Percentiles rank a stretch among this genome's conserved stretches.
Conservation (phyloP, 805 yeast species). For the Myxozyma nipponensis region DNA sequence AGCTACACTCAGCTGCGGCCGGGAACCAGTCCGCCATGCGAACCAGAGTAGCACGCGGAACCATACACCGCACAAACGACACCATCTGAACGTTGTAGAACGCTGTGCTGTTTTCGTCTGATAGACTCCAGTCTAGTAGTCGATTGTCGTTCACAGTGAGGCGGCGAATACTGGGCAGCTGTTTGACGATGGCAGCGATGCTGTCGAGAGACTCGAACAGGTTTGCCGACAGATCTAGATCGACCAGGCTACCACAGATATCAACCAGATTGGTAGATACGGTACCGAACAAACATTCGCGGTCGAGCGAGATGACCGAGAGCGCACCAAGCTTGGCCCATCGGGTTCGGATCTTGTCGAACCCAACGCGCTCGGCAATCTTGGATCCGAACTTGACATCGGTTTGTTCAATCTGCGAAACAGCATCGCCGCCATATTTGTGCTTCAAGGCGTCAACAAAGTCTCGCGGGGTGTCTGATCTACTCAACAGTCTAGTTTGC, state of each 20-base stretch:
- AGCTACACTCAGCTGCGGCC: constrained; percentile 35
- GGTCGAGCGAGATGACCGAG: constrained; percentile 49
- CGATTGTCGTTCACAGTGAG: constrained; percentile 49
- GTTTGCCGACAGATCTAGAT: constrained; percentile 60
- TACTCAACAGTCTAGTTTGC: constrained; percentile 34
- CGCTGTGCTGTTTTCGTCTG: constrained; percentile 4
- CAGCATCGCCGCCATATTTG: constrained; percentile 45
- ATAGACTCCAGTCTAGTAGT: constrained; percentile 23
- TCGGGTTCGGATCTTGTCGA: constrained; percentile 42
- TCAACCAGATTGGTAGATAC: constrained; percentile 2
- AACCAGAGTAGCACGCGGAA: constrained; percentile 15
- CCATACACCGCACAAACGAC: constrained; percentile 27
- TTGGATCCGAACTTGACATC: constrained; percentile 52
- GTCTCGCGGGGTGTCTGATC: constrained; percentile 32
- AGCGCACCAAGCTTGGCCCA: constrained; percentile 43
- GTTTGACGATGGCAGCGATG: constrained; percentile 40
- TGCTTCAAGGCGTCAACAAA: constrained; percentile 50
- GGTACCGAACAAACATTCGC: constrained; percentile 38
- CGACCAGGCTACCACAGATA: constrained; percentile 23
- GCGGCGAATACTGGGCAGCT: constrained; percentile 40
- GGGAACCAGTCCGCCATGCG: constrained; percentile 39
- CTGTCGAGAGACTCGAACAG: constrained; percentile 44
- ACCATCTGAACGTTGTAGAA: constrained; percentile 15
- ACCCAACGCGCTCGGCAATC: constrained; percentile 59
- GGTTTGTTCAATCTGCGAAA: constrained; percentile 32